Conservation (phyloP, 1,139 yeast species). For the Sugiyamaella neomexicana region DNA sequence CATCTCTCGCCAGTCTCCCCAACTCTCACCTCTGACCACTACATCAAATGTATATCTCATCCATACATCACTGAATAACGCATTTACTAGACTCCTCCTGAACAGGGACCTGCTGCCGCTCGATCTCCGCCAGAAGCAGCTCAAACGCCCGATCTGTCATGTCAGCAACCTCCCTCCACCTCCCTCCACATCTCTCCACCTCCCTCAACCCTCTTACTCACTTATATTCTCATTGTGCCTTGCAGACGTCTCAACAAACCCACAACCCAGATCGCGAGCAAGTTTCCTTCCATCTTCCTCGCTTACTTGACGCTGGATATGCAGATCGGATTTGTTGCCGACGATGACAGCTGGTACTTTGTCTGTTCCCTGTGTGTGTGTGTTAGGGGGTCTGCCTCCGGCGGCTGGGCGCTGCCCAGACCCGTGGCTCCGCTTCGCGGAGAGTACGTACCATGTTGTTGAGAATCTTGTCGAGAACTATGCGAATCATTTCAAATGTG, state of each 20-base stretch:
- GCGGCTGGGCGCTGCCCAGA: not conserved
- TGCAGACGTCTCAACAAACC: constrained; percentile 79
- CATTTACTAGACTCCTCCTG: constrained; percentile 19
- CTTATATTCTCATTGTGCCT: constrained; percentile 67
- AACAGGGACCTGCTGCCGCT: constrained; percentile 38
- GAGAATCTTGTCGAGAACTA: constrained; percentile 79
- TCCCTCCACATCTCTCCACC: not conserved
- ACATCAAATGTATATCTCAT: no score
- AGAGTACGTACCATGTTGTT: constrained; percentile 48
- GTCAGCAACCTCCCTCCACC: constrained; percentile 1
- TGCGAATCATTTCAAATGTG: constrained; percentile 73
- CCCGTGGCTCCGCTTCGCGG: not conserved
- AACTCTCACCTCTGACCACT: no score
- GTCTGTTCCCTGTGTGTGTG: constrained; percentile 51
- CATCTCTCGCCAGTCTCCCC: no score
- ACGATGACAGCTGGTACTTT: constrained; percentile 75
- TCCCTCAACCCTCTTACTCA: constrained; percentile 24
- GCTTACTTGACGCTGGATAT: constrained; percentile 53
- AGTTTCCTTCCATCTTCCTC: constrained; percentile 62
- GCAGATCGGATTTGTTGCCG: constrained; percentile 74
- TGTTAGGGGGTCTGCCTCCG: not conserved
- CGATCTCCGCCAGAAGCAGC: constrained; percentile 67
- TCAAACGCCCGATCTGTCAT: constrained; percentile 52
- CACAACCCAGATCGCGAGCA: constrained; percentile 61
- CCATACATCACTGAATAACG: not conserved